Evolutionary conservation across 306 rosid genomes (phyloP).

Genomic region (Sicyos edulis): DNA sequence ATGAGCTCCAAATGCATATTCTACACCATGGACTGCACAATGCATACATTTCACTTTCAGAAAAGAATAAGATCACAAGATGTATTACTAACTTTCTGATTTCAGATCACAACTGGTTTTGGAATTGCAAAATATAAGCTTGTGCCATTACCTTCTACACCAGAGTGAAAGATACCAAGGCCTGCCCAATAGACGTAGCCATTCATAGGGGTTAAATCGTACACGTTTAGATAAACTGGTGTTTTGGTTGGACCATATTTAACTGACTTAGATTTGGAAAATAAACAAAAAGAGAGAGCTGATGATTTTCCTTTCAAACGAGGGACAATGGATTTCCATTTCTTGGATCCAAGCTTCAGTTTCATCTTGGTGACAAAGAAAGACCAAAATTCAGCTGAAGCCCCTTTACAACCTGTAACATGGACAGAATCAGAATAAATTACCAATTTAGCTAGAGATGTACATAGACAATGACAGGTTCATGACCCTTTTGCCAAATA

Average conservation of each 20-base stretch:
- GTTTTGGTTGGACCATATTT: conserved; percentile 51
- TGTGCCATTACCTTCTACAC: conserved; percentile 70
- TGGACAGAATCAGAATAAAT: background rate
- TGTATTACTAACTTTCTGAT: background rate
- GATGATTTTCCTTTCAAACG: conserved; percentile 77
- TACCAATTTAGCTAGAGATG: background rate
- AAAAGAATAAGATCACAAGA: conserved; percentile 11
- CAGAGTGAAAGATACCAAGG: conserved; percentile 92
- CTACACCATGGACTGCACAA: conserved; percentile 78
- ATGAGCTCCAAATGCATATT: conserved; percentile 96
- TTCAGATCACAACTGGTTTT: conserved; percentile 3
- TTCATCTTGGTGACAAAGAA: conserved; percentile 21
- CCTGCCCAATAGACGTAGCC: conserved; percentile 97
- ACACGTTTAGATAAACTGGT: conserved; percentile 89
- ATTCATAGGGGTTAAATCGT: conserved; percentile 90
- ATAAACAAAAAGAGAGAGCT: conserved; percentile 52
- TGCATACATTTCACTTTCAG: conserved; percentile 27
- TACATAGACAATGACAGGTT: background rate
- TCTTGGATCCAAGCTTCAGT: conserved; percentile 70
- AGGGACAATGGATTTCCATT: conserved; percentile 70
- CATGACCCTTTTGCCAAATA: background rate
- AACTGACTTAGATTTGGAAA: conserved; percentile 62
- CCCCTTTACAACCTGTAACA: background rate
- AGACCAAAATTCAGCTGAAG: background rate
- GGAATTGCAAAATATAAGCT: background rate